A percentile compares a stretch with the other conserved stretches of the same genome.
Conservation (phyloP, 225 moss, liverwort and hornwort species). For the Straminergon stramineum region DNA sequence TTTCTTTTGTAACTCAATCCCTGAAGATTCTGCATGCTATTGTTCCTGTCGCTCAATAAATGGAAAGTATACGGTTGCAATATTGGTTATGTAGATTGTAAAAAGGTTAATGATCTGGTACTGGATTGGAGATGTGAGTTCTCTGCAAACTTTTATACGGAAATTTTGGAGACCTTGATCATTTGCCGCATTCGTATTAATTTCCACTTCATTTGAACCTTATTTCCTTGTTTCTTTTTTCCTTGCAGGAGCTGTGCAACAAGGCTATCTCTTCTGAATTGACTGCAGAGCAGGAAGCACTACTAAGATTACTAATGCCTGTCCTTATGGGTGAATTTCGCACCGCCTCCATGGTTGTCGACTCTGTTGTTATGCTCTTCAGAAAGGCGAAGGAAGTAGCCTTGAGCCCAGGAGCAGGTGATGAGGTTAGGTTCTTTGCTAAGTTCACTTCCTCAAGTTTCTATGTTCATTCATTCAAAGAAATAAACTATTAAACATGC, state of each 20-base stretch:
- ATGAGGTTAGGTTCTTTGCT: constrained; percentile 15
- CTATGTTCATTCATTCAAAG: neutral
- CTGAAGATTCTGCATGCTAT: neutral
- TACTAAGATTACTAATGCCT: constrained; percentile 27
- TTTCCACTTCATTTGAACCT: neutral
- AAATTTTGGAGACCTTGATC: neutral
- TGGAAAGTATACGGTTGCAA: neutral
- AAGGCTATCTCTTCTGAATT: constrained; percentile 2
- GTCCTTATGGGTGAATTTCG: constrained; percentile 1
- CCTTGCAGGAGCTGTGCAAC: constrained; percentile 33
- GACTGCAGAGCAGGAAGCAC: constrained; percentile 28
- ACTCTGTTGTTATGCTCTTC: constrained; percentile 14
- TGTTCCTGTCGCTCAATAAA: neutral
- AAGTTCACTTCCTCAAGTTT: neutral
- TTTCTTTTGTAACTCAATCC: neutral
- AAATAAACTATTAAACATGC: neutral
- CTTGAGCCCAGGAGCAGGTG: neutral
- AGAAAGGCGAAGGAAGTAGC: constrained; percentile 14
- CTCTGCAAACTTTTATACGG: neutral
- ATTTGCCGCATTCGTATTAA: neutral
- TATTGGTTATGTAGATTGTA: neutral
- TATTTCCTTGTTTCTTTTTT: neutral
- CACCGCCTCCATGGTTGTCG: neutral
- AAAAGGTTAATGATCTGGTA: neutral
- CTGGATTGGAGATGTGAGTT: neutral